phyloP scores from a whole-genome alignment of 225 moss, liverwort and hornwort species.

The Pseudisothecium myosuroides region DNA sequence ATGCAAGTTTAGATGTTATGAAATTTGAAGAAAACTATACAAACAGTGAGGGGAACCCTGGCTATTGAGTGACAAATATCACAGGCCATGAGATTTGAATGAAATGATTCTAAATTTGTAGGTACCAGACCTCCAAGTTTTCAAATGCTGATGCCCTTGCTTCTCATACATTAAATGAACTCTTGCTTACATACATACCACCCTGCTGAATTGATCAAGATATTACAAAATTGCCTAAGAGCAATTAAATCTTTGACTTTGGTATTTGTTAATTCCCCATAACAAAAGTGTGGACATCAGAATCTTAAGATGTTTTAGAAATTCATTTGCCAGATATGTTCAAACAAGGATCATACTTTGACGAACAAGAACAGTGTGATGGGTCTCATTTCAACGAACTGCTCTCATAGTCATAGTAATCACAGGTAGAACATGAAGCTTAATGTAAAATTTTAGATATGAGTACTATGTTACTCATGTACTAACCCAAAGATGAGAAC shows the following conservation, averaged over 20 bases:
- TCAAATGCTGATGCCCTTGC: neutral
- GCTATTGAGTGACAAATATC: neutral
- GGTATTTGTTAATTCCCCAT: no score
- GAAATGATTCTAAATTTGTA: neutral
- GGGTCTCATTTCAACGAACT: neutral
- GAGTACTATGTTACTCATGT: neutral
- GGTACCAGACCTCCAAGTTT: neutral
- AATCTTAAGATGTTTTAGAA: neutral
- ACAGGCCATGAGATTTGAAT: neutral
- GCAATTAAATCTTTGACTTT: neutral
- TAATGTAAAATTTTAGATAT: neutral
- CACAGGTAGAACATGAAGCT: no score
- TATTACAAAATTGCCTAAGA: no score
- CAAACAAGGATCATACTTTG: neutral
- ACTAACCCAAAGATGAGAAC: neutral
- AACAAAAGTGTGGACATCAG: neutral
- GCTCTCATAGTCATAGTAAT: no score
- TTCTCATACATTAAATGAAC: neutral
- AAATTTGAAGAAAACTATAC: neutral
- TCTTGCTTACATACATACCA: no score
- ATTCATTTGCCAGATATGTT: neutral
- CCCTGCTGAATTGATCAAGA: no score
- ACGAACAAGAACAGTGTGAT: neutral
- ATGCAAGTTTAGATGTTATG: neutral
- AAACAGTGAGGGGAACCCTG: no score